Base-by-base conservation (phyloP, 1,284 basidiomycete species). In the Rhizoctonia solani region DNA sequence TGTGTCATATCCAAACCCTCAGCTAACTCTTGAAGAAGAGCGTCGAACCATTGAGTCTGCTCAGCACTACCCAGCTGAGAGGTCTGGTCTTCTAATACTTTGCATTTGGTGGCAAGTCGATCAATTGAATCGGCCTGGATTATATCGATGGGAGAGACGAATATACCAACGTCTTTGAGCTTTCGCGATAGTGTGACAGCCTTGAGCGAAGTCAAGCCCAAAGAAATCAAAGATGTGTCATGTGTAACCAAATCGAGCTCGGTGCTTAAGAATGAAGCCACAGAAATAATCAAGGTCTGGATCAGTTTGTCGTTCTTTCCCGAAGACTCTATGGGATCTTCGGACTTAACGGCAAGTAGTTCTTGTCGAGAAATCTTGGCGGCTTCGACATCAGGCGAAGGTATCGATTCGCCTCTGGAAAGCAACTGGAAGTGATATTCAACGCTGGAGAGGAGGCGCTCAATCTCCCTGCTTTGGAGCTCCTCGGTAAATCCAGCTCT, bases 121-220 rank as follows among this genome's bases (percentile, higher is more conserved):
- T 49, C 25, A 29, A 65, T 39, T 1, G 37, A 53, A 30, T 65
- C 66, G 8, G 46, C 44, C 29, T 55, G 66, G 32, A 68, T 68
- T 11, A 59, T 55, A 16, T 69, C 68, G 50, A 69, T 30, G 1
- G 68, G 46, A 32, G 56, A 42, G 9, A 69, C 41, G n/a, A 30
- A 16, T 41, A 65, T 21, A n/a, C 42, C 34, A 3, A 49, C 37
- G 16, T 54, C 42, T 37, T 56, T 63, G n/a, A 69, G 68, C 19
- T 37, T 44, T 21, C 68, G 68, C 44, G 68, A 32, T 11, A 69
- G 23, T 8, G 68, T 23, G 5, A 83, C 78, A 0, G 82, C 78
- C 69, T 78, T 80, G 68, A 83, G 80, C 5, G 82, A 83, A 68
- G 83, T 82, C 30, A 83, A 71, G 9, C 82, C 82, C 47, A 83